phyloP scores from a whole-genome alignment of 2,329 filamentous ascomycete species.

The Aspergillus phoenicis region DNA sequence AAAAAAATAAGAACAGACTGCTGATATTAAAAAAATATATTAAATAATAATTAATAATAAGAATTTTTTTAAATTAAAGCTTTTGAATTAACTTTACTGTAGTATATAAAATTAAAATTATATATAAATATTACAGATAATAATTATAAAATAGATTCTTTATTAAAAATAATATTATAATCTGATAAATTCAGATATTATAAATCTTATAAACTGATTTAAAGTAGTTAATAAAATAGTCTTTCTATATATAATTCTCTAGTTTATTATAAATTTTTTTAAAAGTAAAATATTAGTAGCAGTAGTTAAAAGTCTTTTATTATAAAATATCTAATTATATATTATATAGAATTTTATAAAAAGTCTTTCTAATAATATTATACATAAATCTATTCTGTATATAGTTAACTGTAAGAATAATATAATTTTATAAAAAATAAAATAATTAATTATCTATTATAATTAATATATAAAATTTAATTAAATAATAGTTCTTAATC shows the following conservation, averaged over 20 bases:
- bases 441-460: not conserved
- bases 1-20: no score
- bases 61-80: not conserved
- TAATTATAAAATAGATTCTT: not conserved
- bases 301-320: no score
- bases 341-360: not conserved
- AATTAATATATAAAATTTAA: not conserved
- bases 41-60: not conserved
- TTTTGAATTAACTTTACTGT: no score
- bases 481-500: no score
- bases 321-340: not conserved
- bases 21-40: no score
- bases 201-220: no score
- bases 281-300: no score
- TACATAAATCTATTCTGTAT: conserved; percentile 7
- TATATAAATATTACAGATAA: not conserved
- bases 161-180: no score
- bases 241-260: no score
- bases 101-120: not conserved
- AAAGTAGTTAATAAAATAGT: no score
- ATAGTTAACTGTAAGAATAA: conserved; percentile 3
- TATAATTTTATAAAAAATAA: conserved; percentile 7
- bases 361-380: not conserved
- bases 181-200: no score
- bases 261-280: not conserved